Base-by-base conservation (phyloP, 2,329 filamentous ascomycete genomes). In the Trichophyton rubrum region DNA sequence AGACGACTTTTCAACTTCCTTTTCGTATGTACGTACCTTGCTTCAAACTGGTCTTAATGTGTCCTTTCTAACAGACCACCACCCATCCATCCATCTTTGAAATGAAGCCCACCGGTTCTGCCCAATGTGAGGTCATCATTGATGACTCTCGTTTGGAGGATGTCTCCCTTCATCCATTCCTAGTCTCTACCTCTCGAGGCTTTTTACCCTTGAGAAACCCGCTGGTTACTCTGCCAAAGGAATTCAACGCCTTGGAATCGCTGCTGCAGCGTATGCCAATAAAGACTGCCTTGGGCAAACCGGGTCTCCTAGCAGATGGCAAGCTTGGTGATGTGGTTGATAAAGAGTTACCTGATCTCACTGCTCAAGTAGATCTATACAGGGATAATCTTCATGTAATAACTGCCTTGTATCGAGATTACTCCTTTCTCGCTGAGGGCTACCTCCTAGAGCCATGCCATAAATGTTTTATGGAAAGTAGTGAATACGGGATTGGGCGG, bases 371-470 rank as follows among this genome's bases (percentile, higher is more conserved):
- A 15, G 49, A 53, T 33, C 22, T 53, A 53, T 53, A 53, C 49
- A 53, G 27, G 27, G 27, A 53, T n/a, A 53, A 53, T n/a, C 49
- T 53, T 15, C 49, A 53, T 15, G 49, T 53, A 53, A 53, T 53
- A 53, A 53, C 49, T 6, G 24, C 49, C 27, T 24, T 53, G 22
- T 53, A 53, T n/a, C 49, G 49, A 53, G 49, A 53, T 53, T 53
- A 53, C 27, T 53, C 49, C 22, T 53, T 53, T 30, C 49, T 53
- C 49, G 49, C 49, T 5, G 49, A 53, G 49, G 49, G 49, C 13
- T 53, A 53, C 15, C 49, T 53, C 49, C 49, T 53, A 30, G 49
- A 53, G 49, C 49, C 49, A 53, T 53, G 49, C 22, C 49, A 53
- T 53, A 53, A 24, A 53, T 24, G 27, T 13, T 53, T 53, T n/a